Conservation (phyloP, 1,284 basidiomycete species). For the Rhodotorula sp. region DNA sequence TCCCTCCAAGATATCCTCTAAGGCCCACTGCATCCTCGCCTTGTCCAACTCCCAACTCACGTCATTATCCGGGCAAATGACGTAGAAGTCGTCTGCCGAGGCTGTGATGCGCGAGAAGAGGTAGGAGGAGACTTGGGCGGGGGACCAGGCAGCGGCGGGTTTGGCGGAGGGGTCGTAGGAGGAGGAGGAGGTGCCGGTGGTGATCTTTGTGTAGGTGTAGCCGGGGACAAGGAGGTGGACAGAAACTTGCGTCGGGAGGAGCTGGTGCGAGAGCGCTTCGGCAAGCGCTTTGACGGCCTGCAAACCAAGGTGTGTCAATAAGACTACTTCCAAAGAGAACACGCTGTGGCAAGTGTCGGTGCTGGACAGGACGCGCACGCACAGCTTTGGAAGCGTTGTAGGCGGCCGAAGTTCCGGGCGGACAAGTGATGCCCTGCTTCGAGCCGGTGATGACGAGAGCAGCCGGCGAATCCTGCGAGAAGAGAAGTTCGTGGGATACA, state of each 20-base stretch:
- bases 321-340: too few relatives aligned
- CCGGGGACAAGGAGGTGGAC: conserved; percentile 44
- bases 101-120: conserved; percentile 29
- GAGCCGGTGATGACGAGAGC: conserved; percentile 42
- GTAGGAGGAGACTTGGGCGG: conserved; percentile 40
- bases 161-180: conserved; percentile 22
- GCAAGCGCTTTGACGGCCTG: conserved; percentile 38
- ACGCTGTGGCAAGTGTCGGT: neutral
- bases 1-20: conserved; percentile 38
- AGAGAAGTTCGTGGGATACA: neutral
- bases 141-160: conserved; percentile 42
- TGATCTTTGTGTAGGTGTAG: conserved; percentile 42
- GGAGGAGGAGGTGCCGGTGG: neutral
- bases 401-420: conserved; percentile 40
- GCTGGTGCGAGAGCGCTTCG: conserved; percentile 35
- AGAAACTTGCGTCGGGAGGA: conserved; percentile 29
- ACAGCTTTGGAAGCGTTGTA: conserved; percentile 41
- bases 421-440: conserved; percentile 44
- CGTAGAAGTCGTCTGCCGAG: conserved; percentile 35
- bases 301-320: too few relatives aligned
- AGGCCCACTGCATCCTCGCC: conserved; percentile 41
- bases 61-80: conserved; percentile 43
- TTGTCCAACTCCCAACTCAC: conserved; percentile 31
- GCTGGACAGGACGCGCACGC: neutral
- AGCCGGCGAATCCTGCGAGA: conserved; percentile 27